Evolutionary conservation across 2,329 filamentous ascomycete species (phyloP).

Genomic region (Ophiostoma pallidulum): DNA sequence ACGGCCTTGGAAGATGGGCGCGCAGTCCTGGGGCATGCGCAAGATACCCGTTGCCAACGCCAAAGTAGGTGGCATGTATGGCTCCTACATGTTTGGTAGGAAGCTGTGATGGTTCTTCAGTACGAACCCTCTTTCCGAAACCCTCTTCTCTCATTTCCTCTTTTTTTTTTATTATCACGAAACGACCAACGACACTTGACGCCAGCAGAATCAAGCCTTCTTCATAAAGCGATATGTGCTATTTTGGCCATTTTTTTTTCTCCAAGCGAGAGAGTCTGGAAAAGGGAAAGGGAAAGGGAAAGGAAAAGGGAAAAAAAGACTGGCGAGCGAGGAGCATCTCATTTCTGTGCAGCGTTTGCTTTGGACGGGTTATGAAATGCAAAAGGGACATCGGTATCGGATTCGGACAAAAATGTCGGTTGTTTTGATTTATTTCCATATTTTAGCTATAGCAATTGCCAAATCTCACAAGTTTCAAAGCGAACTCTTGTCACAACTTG

Average conservation of each 20-base stretch:
- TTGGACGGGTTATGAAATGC: conserved; percentile 1
- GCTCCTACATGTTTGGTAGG: conserved; percentile 56
- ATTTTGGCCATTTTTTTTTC: not conserved
- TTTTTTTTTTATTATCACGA: conserved; percentile 2
- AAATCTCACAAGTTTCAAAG: too few relatives aligned
- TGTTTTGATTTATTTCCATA: too few relatives aligned
- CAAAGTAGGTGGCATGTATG: conserved; percentile 91
- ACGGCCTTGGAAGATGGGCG: conserved; percentile 74
- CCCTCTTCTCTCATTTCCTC: conserved; percentile 7
- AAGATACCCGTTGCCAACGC: conserved; percentile 87
- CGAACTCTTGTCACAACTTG: too few relatives aligned
- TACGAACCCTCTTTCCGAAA: conserved; percentile 8
- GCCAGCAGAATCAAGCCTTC: conserved; percentile 2
- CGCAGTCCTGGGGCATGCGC: conserved; percentile 74
- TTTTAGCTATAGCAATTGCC: not conserved
- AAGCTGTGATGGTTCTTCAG: conserved; percentile 33
- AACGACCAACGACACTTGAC: conserved; percentile 6
- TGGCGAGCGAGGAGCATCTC: conserved; percentile 2
- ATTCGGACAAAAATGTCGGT: not conserved
- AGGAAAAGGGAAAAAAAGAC: conserved; percentile 1
- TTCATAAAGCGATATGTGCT: conserved; percentile 1
- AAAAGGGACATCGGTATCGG: not conserved
- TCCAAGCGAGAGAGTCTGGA: conserved; percentile 2
- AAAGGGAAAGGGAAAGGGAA: conserved; percentile 7
- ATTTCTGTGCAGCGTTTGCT: conserved; percentile 1